Conservation (phyloP, 202 grass and related monocot genomes). For the Musa balbisiana region DNA sequence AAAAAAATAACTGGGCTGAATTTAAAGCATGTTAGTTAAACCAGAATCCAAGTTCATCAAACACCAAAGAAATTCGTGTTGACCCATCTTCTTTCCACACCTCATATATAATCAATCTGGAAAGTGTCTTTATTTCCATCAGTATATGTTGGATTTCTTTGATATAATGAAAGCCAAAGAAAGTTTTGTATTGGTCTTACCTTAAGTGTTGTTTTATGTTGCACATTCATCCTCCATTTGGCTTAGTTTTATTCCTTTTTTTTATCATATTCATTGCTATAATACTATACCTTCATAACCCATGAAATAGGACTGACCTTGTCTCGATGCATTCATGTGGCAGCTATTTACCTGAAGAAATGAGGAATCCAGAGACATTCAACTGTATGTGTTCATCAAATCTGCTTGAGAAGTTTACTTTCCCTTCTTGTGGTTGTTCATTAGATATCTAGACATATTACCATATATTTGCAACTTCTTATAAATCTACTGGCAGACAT, state of each 20-base stretch:
- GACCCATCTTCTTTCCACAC: too few relatives aligned
- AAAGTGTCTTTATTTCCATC: too few relatives aligned
- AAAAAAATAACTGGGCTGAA: too few relatives aligned
- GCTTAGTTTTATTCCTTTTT: not conserved
- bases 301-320: not conserved
- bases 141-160: too few relatives aligned
- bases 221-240: not conserved
- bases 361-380: conserved; percentile 87
- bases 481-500: not conserved
- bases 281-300: not conserved
- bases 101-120: too few relatives aligned
- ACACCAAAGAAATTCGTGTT: too few relatives aligned
- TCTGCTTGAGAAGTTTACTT: not conserved
- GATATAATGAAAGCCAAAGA: too few relatives aligned
- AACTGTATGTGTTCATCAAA: conserved; percentile 52
- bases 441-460: not conserved
- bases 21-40: too few relatives aligned
- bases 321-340: conserved; percentile 22
- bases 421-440: not conserved
- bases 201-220: not conserved
- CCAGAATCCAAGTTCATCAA: too few relatives aligned
- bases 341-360: conserved; percentile 96
- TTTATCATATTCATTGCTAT: not conserved
- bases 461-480: not conserved
- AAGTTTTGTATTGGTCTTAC: too few relatives aligned